A percentile compares a stretch with the other conserved stretches of the same genome.
Conservation (phyloP, 495 filamentous ascomycete genomes). For the Platismatia glauca region DNA sequence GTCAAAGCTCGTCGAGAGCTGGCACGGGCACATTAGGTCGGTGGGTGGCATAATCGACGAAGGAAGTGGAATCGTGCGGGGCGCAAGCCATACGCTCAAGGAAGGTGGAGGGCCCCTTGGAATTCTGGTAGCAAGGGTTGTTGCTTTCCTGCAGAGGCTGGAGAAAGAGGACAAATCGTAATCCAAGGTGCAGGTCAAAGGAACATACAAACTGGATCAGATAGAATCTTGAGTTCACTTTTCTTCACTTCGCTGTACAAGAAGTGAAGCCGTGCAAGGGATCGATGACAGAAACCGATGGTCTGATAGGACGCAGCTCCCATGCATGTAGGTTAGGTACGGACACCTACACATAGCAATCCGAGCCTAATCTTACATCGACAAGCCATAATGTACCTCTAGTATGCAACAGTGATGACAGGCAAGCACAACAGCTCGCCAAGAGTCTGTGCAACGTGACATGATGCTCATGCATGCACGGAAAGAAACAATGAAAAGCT, state of each 20-base stretch:
- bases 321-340: conserved; percentile 4
- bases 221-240: too few relatives aligned
- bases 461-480: conserved; percentile 3
- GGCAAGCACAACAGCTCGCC: conserved; percentile 10
- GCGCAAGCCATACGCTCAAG: conserved; percentile 53
- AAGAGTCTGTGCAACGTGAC: conserved; percentile 5
- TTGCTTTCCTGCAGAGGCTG: conserved; percentile 46
- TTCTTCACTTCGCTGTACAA: not conserved
- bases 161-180: conserved; percentile 16
- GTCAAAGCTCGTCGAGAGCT: conserved; percentile 50
- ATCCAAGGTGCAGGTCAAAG: not conserved
- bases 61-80: conserved; percentile 47
- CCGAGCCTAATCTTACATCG: conserved; percentile 15
- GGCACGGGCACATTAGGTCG: conserved; percentile 43
- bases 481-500: conserved; percentile 6
- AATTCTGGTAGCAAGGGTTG: conserved; percentile 47
- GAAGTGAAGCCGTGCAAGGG: not conserved
- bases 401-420: conserved; percentile 2
- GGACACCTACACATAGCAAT: conserved; percentile 6
- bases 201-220: not conserved
- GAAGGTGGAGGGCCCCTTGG: conserved; percentile 39
- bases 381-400: conserved; percentile 10
- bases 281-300: not conserved
- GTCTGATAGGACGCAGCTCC: not conserved
- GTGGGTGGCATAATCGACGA: conserved; percentile 43